These are phyloP conservation scores for Pseudonitzschia multistriata DNA, from an alignment of 108 stramenopile species.

Conservation along the genomic window DNA sequence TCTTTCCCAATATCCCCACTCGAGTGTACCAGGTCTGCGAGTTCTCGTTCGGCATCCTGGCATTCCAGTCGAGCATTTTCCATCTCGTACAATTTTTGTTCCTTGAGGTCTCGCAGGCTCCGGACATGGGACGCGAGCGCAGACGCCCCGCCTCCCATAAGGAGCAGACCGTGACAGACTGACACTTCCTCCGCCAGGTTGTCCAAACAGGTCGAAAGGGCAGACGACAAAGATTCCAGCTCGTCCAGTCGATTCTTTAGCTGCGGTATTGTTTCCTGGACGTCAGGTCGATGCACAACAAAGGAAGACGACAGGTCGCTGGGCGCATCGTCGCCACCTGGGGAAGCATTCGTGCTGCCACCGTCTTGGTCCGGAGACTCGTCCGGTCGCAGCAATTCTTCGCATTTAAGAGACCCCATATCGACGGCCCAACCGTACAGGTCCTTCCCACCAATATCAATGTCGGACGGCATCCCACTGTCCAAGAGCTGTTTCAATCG, in stretches of 20 bases:
- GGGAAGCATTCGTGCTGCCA: not conserved
- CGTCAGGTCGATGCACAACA: constrained; percentile 22
- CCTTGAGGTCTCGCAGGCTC: constrained; percentile 49
- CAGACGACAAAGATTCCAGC: constrained; percentile 40
- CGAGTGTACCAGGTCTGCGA: constrained; percentile 36
- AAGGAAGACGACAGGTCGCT: constrained; percentile 10
- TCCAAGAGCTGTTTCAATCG: constrained; percentile 64
- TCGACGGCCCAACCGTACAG: constrained; percentile 69
- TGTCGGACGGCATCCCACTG: constrained; percentile 64
- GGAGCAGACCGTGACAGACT: constrained; percentile 67
- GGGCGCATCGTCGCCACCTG: not conserved
- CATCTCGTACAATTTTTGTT: constrained; percentile 37
- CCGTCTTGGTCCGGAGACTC: constrained; percentile 23
- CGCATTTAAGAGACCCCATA: constrained; percentile 67
- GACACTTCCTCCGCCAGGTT: constrained; percentile 73
- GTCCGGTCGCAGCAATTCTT: constrained; percentile 42
- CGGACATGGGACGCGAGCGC: constrained; percentile 74
- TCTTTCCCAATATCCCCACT: constrained; percentile 26
- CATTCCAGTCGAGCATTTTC: constrained; percentile 35
- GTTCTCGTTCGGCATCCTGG: constrained; percentile 62
- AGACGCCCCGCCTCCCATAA: constrained; percentile 54
- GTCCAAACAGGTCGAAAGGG: constrained; percentile 67
- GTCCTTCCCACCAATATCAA: constrained; percentile 71
- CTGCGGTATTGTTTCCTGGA: constrained; percentile 23
- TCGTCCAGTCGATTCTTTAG: constrained; percentile 54